Conservation (phyloP, 345 rosid species). For the Hibiscus syriacus region DNA sequence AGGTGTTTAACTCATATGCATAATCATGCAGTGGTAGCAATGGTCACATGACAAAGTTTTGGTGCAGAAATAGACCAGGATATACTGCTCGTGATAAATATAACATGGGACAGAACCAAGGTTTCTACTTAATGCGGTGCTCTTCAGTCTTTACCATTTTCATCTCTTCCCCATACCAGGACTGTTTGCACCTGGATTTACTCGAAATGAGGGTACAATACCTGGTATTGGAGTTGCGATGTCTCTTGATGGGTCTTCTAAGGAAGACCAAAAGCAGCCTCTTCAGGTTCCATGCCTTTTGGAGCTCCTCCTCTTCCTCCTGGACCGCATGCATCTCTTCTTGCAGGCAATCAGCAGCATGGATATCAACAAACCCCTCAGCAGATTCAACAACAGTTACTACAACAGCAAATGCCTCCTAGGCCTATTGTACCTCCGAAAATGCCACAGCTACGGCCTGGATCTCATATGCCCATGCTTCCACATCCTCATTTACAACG, state of each 20-base stretch:
- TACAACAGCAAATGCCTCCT: conserved; percentile 52
- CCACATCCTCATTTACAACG: conserved; percentile 75
- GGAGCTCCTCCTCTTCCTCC: conserved; percentile 96
- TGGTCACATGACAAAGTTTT: no score
- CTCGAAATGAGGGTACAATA: conserved; percentile 89
- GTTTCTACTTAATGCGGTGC: conserved; percentile 16
- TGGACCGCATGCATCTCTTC: conserved; percentile 95
- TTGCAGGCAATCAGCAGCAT: conserved; percentile 58
- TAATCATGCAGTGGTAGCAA: no score
- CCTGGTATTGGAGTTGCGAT: conserved; percentile 92
- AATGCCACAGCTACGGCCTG: conserved; percentile 73
- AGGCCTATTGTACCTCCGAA: conserved; percentile 61
- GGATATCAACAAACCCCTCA: conserved; percentile 73
- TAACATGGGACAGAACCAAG: conserved; percentile 65
- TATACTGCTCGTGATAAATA: conserved; percentile 83
- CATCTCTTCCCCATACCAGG: conserved; percentile 29
- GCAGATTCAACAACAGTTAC: conserved; percentile 60
- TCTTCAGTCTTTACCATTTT: not conserved
- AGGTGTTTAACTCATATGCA: conserved; percentile 15
- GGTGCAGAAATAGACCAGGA: no score
- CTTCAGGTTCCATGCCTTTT: conserved; percentile 52
- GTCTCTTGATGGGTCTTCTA: conserved; percentile 69
- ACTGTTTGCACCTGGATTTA: conserved; percentile 36
- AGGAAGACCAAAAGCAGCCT: conserved; percentile 77
- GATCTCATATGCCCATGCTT: conserved; percentile 66